Evolutionary conservation across 495 filamentous ascomycete species (phyloP).

Genomic region (Penicillium silybi): DNA sequence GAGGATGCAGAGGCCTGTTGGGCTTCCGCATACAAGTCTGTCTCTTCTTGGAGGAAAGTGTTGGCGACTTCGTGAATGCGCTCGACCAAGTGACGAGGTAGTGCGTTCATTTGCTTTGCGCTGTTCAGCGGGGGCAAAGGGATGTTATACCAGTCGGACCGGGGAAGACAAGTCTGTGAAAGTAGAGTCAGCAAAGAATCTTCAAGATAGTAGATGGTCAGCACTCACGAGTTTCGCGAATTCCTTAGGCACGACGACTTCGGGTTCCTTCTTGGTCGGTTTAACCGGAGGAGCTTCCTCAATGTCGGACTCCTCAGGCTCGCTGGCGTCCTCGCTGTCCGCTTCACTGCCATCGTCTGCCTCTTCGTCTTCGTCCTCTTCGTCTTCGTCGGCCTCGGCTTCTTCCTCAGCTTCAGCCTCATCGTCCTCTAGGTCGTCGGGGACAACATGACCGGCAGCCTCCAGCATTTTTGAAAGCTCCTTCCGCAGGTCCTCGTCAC

Average conservation of each 20-base stretch:
- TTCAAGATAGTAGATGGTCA: neutral
- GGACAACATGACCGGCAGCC: constrained; percentile 41
- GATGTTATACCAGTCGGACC: constrained; percentile 80
- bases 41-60: constrained; percentile 70
- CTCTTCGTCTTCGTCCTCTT: constrained; percentile 16
- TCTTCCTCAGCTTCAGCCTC: constrained; percentile 43
- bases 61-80: constrained; percentile 72
- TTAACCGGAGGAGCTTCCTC: constrained; percentile 13
- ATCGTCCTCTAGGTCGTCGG: constrained; percentile 41
- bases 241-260: constrained; percentile 35
- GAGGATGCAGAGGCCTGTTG: constrained; percentile 60
- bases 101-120: constrained; percentile 44
- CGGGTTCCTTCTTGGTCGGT: constrained; percentile 9
- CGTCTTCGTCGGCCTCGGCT: constrained; percentile 26
- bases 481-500: constrained; percentile 38
- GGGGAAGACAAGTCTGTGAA: constrained; percentile 63
- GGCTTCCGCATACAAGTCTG: constrained; percentile 54
- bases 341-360: constrained; percentile 38
- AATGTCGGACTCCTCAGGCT: constrained; percentile 23
- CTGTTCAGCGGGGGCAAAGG: constrained; percentile 54
- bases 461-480: constrained; percentile 42
- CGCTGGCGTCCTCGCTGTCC: constrained; percentile 28
- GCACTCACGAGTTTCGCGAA: constrained; percentile 41
- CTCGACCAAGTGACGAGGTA: constrained; percentile 58
- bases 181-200: constrained; percentile 16